Evolutionary conservation across 441 rosid genomes (phyloP).

Genomic region (Gossypium laxum): DNA sequence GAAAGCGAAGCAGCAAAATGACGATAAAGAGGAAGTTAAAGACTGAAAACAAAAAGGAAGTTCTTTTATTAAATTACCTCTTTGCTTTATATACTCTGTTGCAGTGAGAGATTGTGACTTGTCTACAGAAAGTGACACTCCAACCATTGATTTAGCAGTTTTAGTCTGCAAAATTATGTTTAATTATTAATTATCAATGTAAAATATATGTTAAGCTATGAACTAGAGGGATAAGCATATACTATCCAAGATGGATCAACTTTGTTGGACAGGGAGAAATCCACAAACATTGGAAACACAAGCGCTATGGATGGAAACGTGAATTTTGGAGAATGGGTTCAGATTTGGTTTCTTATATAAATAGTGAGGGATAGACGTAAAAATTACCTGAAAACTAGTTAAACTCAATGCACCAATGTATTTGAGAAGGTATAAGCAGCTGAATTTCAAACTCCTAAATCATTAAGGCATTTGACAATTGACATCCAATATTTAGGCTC

Average conservation of each 20-base stretch:
- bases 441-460: neutral
- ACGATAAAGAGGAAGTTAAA: neutral
- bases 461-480: neutral
- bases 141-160: conserved; percentile 80
- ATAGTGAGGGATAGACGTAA: neutral
- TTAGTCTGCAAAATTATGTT: conserved; percentile 54
- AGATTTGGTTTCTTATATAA: neutral
- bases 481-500: neutral
- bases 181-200: neutral
- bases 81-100: conserved; percentile 62
- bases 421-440: neutral
- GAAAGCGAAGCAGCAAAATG: neutral
- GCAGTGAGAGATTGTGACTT: conserved; percentile 55
- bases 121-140: conserved; percentile 63
- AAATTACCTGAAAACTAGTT: neutral
- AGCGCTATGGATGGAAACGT: neutral
- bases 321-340: neutral
- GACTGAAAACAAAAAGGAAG: neutral
- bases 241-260: conserved; percentile 7
- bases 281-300: conserved; percentile 5
- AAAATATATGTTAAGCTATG: neutral
- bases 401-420: neutral
- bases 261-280: neutral
- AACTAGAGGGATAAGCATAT: neutral
- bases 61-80: conserved; percentile 41